Base-by-base conservation (phyloP, 2,329 filamentous ascomycete species). In the Basipetospora chlamydospora region DNA sequence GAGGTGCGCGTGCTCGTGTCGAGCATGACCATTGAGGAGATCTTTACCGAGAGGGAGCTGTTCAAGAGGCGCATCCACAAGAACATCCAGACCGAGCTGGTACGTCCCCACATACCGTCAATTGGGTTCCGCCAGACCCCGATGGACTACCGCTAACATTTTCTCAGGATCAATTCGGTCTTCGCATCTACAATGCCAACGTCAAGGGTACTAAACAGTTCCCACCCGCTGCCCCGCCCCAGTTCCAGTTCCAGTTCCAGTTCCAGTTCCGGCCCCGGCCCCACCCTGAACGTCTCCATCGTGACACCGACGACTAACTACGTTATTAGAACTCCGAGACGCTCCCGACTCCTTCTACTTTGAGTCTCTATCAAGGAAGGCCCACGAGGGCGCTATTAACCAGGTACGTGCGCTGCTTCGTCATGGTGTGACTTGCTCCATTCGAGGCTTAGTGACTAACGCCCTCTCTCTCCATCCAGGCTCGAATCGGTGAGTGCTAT, bases 1-100 rank as follows among this genome's bases (percentile, higher is more conserved):
- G 85, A 92, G 56, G 87, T 81, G 1, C 72, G 85, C 40, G 80
- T 84, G 5, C 74, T 92, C 37, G 81, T 92, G 28, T 83, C 77
- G 1, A 78, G 74, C 46, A 88, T 92, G 81, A 87, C 82, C n/a
- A 88, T 90, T 80, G 83, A 88, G 52, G 83, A 90, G 56, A 81
- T 92, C 41, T 87, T 87, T 56, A 79, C 76, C 41, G 77, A 83
- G 56, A 66, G 81, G 23, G 77, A 82, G 46, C 63, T 80, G 29
- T 86, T 86, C 64, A 84, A 88, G 62, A 70, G 68, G 45, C 76
- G 80, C 45, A 79, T 82, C 47, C 80, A 78, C 56, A 65, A 66
- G 44, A 81, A 83, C 52, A 83, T 88, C 39, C 80, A 87, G 52
- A 70, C 70, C 40, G 85, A 92, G 54, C 67, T 93, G 2, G 41